Evolutionary conservation across 306 rosid genomes (phyloP), one percentile per base, ranked within the genome.

Genomic region (Luffa acutangula): DNA sequence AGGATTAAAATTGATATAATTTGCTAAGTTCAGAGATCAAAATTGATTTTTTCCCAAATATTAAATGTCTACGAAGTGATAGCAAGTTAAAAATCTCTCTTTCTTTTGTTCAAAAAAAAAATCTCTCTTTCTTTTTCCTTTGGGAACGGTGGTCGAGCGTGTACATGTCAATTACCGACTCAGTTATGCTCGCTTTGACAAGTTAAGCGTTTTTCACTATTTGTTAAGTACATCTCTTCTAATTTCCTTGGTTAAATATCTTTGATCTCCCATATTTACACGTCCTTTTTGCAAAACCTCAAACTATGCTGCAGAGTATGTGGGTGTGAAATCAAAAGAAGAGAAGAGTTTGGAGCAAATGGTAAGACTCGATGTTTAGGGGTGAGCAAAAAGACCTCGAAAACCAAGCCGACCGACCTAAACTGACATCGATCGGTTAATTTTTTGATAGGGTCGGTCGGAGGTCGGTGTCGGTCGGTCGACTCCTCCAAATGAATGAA

Each of bases 221-320:
- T 41, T 70, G 13, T 43, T 43, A 70, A 41, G 75, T 25, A 25
- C 0, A 1, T 25, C 31, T 67, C 18, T 62, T 31, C 18, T 62
- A 43, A 67, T 8, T 39, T 67, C 52, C 51, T 67, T 42, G 18
- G 7, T 67, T 17, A 17, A 69, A 45, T 45, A 20, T 70, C 9
- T 45, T 11, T 67, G 34, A 42, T 42, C 25, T 15, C 2, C 41
- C 67, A 3, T 10, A 12, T 31, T 60, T 12, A 20, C 25, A 13
- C 2, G 99, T 78, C 99, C 99, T 76, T 96, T 90, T 82, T 96
- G 99, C 84, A 96, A 96, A 91, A 96, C 87, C 43, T 81, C 87
- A 77, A 93, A 96, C 84, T 93, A 96, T 82, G 99, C 98, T 37
- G 99, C 93, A 81, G 99, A 93, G 85, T 96, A 91, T 83, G 90